Base-by-base conservation (phyloP, 495 filamentous ascomycete species). In the Aspergillus heteromorphus region DNA sequence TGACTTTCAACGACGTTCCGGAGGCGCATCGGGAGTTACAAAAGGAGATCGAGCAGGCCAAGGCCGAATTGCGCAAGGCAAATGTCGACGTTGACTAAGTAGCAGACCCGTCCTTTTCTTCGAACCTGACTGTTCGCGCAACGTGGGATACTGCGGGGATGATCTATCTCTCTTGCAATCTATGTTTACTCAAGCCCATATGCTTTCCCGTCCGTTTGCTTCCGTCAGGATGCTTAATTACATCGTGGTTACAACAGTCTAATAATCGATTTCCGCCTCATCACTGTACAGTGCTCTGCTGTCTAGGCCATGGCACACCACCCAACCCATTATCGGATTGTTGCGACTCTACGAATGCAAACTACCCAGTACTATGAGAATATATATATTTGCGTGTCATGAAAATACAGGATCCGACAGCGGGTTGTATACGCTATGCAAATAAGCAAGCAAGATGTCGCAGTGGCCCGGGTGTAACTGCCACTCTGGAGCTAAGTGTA, bases 1-100 rank as follows among this genome's bases (percentile, higher is more conserved):
- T 95, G 61, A 96, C 91, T 34, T 98, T 98, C 80, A 91, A 95
- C 74, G 90, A 97, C 73, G 91, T 93, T 11, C 92, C 95, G 48
- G 83, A 88, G 57, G 93, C 93, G 53, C 87, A 97, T 70, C 79
- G 84, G 60, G 92, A 96, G 73, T 73, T 98, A 58, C 88, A 96
- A 78, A 83, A 78, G 67, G 74, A 81, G 61, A 79, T 81, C 43
- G 73, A 74, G 48, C 72, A 70, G 56, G 77, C 77, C 54, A 78
- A 73, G 66, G 61, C 70, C 13, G 78, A 80, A 47, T 57, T 81
- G 65, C 77, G 71, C 58, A 61, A 60, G 55, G 70, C 65, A 49
- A 79, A 78, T 51, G 67, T 81, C 36, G 75, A 78, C 51, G 73
- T 80, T 11, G 76, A 81, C 51, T 81, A 68, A 66, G n/a, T n/a